Percentiles rank a stretch among this genome's conserved stretches.
These are phyloP conservation scores for Wallacemonas collosoma DNA, from an alignment of 208 protist species.

Conservation along the genomic window DNA sequence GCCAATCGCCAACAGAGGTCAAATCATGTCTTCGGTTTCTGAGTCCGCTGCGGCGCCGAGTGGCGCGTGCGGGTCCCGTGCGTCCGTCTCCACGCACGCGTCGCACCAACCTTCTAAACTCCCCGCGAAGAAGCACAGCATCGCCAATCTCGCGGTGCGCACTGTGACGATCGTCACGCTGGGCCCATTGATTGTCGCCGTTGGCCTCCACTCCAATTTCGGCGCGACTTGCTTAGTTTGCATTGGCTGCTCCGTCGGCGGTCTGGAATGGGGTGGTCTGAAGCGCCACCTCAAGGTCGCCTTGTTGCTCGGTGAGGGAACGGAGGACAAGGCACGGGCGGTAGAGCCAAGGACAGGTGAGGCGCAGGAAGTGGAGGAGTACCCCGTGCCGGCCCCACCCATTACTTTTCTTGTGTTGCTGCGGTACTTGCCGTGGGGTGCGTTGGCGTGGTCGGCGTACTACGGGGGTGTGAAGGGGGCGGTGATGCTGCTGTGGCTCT, in stretches of 20 bases:
- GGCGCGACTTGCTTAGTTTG: conserved; percentile 43
- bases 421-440: conserved; percentile 58
- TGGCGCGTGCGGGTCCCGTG: too few species aligned
- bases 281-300: conserved; percentile 88
- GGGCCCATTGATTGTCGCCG: conserved; percentile 47
- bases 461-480: conserved; percentile 32
- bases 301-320: conserved; percentile 35
- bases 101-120: neutral
- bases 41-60: too few species aligned
- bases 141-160: conserved; percentile 55
- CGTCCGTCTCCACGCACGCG: too few species aligned
- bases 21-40: too few species aligned
- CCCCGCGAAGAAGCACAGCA: conserved; percentile 21
- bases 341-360: too few species aligned
- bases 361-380: conserved; percentile 41
- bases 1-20: too few species aligned
- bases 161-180: conserved; percentile 60
- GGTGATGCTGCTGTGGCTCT: conserved; percentile 42
- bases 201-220: conserved; percentile 43
- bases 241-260: conserved; percentile 48
- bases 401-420: conserved; percentile 41
- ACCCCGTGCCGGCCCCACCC: conserved; percentile 53
- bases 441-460: conserved; percentile 52
- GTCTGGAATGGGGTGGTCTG: conserved; percentile 76
- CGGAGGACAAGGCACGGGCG: too few species aligned